Percentiles rank a stretch among this genome's conserved stretches.
These are phyloP conservation scores for Penicillium dipodomyicola DNA, from an alignment of 495 filamentous ascomycete species.

Conservation along the genomic window DNA sequence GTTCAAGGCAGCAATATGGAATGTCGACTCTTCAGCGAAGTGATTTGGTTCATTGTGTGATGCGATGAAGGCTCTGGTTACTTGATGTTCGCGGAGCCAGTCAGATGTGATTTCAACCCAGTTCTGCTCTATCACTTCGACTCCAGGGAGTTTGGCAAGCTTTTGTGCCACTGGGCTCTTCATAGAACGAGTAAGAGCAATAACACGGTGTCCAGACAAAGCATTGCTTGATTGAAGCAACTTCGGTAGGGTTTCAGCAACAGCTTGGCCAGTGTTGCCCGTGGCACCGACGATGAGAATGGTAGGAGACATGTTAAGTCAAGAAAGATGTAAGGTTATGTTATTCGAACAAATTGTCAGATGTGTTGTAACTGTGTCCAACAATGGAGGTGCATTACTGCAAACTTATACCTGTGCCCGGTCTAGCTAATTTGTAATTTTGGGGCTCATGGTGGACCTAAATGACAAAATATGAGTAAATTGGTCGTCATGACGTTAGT, in stretches of 20 bases:
- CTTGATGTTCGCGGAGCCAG: slow-evolving; percentile 42
- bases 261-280: slow-evolving; percentile 39
- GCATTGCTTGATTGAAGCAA: slow-evolving; percentile 28
- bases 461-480: no score
- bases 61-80: slow-evolving; percentile 44
- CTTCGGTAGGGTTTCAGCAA: slow-evolving; percentile 34
- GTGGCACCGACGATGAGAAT: slow-evolving; percentile 36
- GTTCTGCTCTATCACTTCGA: slow-evolving; percentile 42
- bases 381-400: neutral
- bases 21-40: slow-evolving; percentile 44
- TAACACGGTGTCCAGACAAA: slow-evolving; percentile 31
- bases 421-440: neutral
- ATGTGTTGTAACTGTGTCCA: neutral
- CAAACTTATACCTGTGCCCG: neutral
- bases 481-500: no score
- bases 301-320: neutral
- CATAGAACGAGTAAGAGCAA: slow-evolving; percentile 41
- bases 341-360: neutral
- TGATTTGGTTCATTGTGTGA: slow-evolving; percentile 38
- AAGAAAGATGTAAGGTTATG: no score
- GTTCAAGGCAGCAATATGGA: slow-evolving; percentile 36
- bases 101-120: slow-evolving; percentile 43
- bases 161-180: slow-evolving; percentile 31
- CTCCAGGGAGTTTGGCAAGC: slow-evolving; percentile 36
- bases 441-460: no score